A percentile compares a stretch with the other conserved stretches of the same genome.
Evolutionary conservation across 176 grass and related monocot species (phyloP).

Genomic region (Pontederia crassipes): DNA sequence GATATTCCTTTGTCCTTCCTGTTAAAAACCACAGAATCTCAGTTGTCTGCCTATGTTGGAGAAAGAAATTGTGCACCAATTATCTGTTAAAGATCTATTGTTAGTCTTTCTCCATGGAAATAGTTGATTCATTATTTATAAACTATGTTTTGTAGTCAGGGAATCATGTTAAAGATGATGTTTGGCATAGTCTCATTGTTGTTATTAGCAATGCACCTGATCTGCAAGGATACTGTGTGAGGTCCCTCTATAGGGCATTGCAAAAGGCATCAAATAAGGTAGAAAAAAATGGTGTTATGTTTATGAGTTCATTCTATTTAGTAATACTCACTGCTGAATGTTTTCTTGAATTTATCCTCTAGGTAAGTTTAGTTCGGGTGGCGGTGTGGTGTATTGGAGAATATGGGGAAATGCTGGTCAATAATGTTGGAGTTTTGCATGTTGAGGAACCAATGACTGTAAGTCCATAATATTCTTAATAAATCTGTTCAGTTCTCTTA

Average conservation of each 20-base stretch:
- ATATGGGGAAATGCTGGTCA: slow-evolving; percentile 97
- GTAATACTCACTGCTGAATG: slow-evolving; percentile 4
- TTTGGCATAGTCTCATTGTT: slow-evolving; percentile 87
- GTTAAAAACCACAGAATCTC: no score
- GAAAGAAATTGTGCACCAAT: background rate
- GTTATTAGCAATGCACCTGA: slow-evolving; percentile 85
- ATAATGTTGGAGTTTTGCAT: slow-evolving; percentile 60
- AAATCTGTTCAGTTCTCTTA: background rate
- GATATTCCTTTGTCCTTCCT: no score
- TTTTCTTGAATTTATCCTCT: slow-evolving; percentile 28
- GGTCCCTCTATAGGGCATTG: slow-evolving; percentile 67
- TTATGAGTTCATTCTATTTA: slow-evolving; percentile 17
- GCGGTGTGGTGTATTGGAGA: slow-evolving; percentile 97
- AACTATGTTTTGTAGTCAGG: slow-evolving; percentile 42
- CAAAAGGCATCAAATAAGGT: slow-evolving; percentile 64
- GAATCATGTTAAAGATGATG: slow-evolving; percentile 91
- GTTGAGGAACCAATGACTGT: slow-evolving; percentile 87
- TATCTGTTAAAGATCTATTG: no score
- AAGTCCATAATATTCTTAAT: slow-evolving; percentile 23
- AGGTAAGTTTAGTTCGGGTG: slow-evolving; percentile 93
- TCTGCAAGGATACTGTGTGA: slow-evolving; percentile 91
- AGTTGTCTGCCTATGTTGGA: no score
- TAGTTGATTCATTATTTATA: background rate
- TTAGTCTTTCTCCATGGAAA: background rate
- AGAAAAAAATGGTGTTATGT: slow-evolving; percentile 1